These are phyloP conservation scores for Plasmodiophora brassicae DNA, from an alignment of 208 protist genomes.

Conservation along the genomic window DNA sequence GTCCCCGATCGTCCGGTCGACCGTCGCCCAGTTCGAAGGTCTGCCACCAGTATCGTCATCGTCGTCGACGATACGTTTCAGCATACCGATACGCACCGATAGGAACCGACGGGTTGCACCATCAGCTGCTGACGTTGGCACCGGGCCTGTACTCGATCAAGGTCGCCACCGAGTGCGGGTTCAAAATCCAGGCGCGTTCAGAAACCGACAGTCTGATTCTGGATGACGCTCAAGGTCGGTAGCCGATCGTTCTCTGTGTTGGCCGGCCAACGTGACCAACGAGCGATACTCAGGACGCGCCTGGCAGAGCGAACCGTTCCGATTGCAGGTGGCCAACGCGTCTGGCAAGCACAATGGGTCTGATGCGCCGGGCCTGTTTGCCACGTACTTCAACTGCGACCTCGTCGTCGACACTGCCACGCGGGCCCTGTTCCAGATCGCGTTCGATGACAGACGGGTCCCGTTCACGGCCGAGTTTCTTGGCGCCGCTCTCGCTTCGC, in stretches of 20 bases:
- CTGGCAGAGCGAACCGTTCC: neutral
- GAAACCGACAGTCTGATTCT: neutral
- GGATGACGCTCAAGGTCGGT: neutral
- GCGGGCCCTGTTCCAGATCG: neutral
- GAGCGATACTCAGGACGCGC: neutral
- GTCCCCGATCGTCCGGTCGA: no score
- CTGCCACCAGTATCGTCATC: neutral
- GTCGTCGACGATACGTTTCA: no score
- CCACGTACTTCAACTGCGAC: neutral
- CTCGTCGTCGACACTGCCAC: neutral
- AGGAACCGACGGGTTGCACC: neutral
- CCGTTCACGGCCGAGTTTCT: neutral
- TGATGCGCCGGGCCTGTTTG: neutral
- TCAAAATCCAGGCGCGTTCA: neutral
- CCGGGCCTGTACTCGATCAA: neutral
- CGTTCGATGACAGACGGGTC: neutral
- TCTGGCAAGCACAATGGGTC: conserved; percentile 1
- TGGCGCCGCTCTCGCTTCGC: neutral
- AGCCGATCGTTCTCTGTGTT: neutral
- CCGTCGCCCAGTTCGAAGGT: no score
- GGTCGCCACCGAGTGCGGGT: neutral
- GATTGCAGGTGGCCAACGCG: neutral
- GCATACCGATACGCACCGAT: no score
- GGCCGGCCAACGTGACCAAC: neutral
- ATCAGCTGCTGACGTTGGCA: neutral